Conservation (phyloP, 805 yeast species). For the Jamesozyma hellenica region DNA sequence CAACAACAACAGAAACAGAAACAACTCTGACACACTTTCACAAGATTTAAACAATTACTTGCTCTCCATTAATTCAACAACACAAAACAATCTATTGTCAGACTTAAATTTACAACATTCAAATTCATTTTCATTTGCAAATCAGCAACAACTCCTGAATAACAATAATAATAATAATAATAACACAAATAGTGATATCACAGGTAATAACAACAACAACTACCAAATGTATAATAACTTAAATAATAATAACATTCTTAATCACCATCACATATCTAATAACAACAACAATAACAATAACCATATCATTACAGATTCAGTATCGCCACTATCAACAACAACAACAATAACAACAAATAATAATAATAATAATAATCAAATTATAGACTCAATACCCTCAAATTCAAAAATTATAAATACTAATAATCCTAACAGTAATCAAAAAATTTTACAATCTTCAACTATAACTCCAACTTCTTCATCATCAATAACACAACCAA, state of each 20-base stretch:
- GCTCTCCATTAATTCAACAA: no score
- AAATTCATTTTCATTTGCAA: no score
- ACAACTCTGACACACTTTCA: no score
- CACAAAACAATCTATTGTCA: no score
- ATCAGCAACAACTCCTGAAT: background rate
- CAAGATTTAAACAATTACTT: no score
- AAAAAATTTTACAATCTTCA: no score
- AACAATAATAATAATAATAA: background rate
- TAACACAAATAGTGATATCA: background rate
- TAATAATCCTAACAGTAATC: background rate
- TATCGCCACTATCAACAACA: constrained; percentile 3
- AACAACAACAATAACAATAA: constrained; percentile 1
- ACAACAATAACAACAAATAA: no score
- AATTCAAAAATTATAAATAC: background rate
- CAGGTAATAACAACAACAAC: background rate
- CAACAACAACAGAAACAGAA: background rate
- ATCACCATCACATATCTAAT: background rate
- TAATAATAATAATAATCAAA: no score
- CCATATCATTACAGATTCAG: background rate
- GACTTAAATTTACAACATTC: no score
- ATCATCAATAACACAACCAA: background rate
- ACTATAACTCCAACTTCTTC: background rate
- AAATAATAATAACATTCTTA: background rate
- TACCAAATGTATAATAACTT: background rate
- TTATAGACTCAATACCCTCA: background rate